These are phyloP conservation scores for Colletotrichum theobromicola DNA, from an alignment of 2,329 filamentous ascomycete genomes.

Conservation along the genomic window DNA sequence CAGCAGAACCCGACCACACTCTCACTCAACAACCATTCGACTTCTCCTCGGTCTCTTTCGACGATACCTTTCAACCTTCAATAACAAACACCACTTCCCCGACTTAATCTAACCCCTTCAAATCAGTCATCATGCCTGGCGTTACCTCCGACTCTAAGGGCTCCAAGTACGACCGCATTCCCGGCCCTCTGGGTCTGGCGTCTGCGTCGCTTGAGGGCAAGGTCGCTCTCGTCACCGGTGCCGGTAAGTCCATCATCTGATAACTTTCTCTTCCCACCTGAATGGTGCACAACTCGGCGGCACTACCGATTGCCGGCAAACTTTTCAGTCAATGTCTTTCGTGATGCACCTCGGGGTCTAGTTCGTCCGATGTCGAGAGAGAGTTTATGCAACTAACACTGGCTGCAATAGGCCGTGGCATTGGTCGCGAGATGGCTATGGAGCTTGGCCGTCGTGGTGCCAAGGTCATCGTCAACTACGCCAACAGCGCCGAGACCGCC, in stretches of 20 bases:
- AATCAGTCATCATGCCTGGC: constrained; percentile 36
- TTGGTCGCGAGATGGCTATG: constrained; percentile 63
- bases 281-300: not conserved
- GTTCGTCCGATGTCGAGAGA: not conserved
- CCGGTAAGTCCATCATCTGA: constrained; percentile 34
- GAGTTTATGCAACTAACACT: not conserved
- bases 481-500: constrained; percentile 61
- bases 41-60: constrained; percentile 2
- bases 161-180: constrained; percentile 41
- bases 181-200: constrained; percentile 41
- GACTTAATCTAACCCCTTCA: not conserved
- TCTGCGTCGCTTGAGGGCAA: constrained; percentile 78
- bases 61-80: not conserved
- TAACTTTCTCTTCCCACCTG: not conserved
- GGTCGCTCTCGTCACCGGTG: constrained; percentile 82
- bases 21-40: not conserved
- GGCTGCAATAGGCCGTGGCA: constrained; percentile 54
- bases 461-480: constrained; percentile 64
- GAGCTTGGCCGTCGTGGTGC: constrained; percentile 63
- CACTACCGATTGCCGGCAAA: not conserved
- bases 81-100: not conserved
- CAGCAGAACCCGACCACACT: constrained; percentile 5
- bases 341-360: not conserved
- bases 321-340: not conserved
- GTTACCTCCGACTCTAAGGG: constrained; percentile 23